Base-by-base conservation (phyloP, 805 yeast genomes). In the Hyphopichia homilentoma region DNA sequence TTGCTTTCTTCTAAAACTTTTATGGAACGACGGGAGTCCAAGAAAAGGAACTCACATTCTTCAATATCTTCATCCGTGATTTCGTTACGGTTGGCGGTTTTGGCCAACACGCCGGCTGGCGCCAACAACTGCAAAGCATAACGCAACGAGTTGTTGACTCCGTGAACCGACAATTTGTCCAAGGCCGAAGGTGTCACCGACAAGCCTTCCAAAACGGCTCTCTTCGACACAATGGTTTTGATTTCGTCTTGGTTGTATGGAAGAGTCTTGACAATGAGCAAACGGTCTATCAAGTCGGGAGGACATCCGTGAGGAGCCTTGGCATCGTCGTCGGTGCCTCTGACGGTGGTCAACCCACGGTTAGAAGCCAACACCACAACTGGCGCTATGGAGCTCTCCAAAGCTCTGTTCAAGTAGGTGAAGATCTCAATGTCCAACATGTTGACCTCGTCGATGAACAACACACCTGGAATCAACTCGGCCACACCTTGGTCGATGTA, bases 401-500 rank as follows among this genome's bases (percentile, higher is more conserved):
- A 71, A 7, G 97, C 97, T 44, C 95, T 79, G 66, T 93, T 93
- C 48, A 93, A 76, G 61, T 85, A 93, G 12, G 97, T 84, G 56
- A 93, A 93, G 51, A 96, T 81, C 62, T 93, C 99, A 50, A 93
- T 83, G 60, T 93, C 99, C 43, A 93, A 77, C 97, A 93, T 93
- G 64, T 93, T 96, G 31, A 89, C 97, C 66, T 93, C 99, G 61
- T 93, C 99, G 47, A 93, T 88, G 60, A 93, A 93, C 47, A 93
- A 69, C 12, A 93, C 99, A 50, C 99, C 99, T 2, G 99, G 99
- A 37, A 93, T 85, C 30, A 93, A 73, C 63, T 90, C 97, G 8
- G 99, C 99, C 33, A 90, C 85, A 39, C 98, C 98, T 66, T 93
- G 97, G 60, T 90, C 96, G 38, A 90, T 90, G 69, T 94, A 93